Evolutionary conservation across 169 alveolate genomes (phyloP).

Genomic region (Eimeria tenella): DNA sequence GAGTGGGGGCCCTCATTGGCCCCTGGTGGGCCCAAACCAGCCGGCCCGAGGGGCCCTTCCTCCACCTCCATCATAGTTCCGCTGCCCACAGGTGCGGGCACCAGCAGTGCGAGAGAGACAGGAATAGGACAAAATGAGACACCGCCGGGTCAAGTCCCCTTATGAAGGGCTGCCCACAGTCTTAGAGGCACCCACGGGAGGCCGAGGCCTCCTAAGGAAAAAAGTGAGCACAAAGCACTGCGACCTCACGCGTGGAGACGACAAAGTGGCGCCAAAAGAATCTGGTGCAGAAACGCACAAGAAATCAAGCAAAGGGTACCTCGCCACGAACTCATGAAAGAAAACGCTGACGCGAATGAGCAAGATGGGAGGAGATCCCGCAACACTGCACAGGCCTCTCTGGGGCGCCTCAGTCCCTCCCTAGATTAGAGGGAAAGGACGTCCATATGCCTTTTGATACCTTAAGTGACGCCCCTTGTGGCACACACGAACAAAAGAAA

Average conservation of each 20-base stretch:
- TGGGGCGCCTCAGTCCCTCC: conserved; percentile 40
- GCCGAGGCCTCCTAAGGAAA: not conserved
- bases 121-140: not conserved
- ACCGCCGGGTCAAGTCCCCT: not conserved
- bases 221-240: not conserved
- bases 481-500: not conserved
- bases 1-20: not conserved
- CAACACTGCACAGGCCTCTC: not conserved
- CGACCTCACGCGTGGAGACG: too few relatives aligned
- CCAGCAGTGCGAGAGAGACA: not conserved
- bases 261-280: not conserved
- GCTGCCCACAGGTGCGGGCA: not conserved
- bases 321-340: not conserved
- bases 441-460: not conserved
- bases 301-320: not conserved
- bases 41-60: conserved; percentile 37
- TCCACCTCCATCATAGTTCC: not conserved
- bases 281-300: not conserved
- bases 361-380: not conserved
- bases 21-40: conserved; percentile 31
- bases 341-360: not conserved
- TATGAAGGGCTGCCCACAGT: not conserved
- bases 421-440: not conserved
- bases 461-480: not conserved
- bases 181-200: not conserved